phyloP scores from a whole-genome alignment of 805 yeast genomes.

The Pichia manshurica region DNA sequence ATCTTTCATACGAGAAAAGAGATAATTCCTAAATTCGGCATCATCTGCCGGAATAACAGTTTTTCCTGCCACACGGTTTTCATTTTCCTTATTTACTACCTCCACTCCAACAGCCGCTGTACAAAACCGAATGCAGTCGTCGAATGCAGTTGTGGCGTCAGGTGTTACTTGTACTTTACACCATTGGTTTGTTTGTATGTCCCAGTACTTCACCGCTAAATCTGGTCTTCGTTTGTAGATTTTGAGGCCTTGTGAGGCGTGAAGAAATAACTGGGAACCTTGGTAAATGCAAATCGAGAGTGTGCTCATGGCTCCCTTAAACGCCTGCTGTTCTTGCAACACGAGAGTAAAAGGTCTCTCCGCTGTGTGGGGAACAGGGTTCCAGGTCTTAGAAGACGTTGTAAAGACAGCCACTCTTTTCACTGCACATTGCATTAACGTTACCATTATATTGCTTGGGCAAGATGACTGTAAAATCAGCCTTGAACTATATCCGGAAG shows the following conservation, averaged over 20 bases:
- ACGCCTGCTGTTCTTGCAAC: no score
- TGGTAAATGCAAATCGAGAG: no score
- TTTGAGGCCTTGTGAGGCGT: not conserved
- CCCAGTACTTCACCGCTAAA: constrained; percentile 5
- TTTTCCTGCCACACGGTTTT: not conserved
- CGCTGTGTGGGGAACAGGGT: no score
- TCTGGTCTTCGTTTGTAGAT: constrained; percentile 1
- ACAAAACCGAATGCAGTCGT: not conserved
- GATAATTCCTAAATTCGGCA: not conserved
- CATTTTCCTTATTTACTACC: constrained; percentile 1
- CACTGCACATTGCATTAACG: no score
- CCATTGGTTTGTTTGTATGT: not conserved
- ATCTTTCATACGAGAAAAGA: not conserved
- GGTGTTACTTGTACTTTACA: constrained; percentile 5
- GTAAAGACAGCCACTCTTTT: no score
- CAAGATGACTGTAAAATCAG: no score
- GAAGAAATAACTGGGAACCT: no score
- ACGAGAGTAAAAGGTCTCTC: no score
- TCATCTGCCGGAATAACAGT: not conserved
- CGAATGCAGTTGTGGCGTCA: not conserved
- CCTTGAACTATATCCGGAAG: no score
- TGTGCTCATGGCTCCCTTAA: no score
- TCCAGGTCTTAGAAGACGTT: no score
- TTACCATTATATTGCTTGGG: no score
- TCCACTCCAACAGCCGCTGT: not conserved